Conservation (phyloP, 2,329 filamentous ascomycete genomes). For the Magnaporthiopsis poae region DNA sequence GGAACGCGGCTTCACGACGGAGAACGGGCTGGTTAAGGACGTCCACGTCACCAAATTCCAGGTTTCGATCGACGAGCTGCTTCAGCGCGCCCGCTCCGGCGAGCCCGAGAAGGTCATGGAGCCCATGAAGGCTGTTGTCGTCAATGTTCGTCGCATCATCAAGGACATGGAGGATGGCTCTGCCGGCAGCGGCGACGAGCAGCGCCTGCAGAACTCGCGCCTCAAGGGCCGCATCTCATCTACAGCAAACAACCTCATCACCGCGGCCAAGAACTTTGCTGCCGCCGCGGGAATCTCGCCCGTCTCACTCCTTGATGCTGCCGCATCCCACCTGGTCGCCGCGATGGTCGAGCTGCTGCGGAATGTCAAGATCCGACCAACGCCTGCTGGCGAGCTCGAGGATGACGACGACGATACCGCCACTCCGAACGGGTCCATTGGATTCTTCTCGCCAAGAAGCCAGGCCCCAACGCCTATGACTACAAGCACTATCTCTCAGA, state of each 20-base stretch:
- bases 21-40: constrained; percentile 75
- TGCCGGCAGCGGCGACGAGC: constrained; percentile 41
- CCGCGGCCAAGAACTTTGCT: constrained; percentile 84
- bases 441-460: constrained; percentile 55
- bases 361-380: constrained; percentile 71
- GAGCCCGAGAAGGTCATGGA: constrained; percentile 67
- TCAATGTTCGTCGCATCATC: constrained; percentile 73
- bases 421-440: constrained; percentile 17
- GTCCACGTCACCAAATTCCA: constrained; percentile 92
- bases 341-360: constrained; percentile 79
- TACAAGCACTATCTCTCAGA: constrained; percentile 19
- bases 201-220: constrained; percentile 51
- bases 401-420: constrained; percentile 59
- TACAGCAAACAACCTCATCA: constrained; percentile 91
- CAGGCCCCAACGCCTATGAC: constrained; percentile 20
- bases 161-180: constrained; percentile 60
- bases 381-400: constrained; percentile 65
- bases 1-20: constrained; percentile 57
- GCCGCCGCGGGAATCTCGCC: constrained; percentile 75
- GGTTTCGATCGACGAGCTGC: constrained; percentile 80
- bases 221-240: constrained; percentile 77
- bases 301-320: constrained; percentile 86
- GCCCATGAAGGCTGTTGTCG: constrained; percentile 76
- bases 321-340: constrained; percentile 78
- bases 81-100: constrained; percentile 66